Percentiles rank a stretch among this genome's conserved stretches.
Conservation (phyloP, 495 filamentous ascomycete genomes). For the Neurospora terricola region DNA sequence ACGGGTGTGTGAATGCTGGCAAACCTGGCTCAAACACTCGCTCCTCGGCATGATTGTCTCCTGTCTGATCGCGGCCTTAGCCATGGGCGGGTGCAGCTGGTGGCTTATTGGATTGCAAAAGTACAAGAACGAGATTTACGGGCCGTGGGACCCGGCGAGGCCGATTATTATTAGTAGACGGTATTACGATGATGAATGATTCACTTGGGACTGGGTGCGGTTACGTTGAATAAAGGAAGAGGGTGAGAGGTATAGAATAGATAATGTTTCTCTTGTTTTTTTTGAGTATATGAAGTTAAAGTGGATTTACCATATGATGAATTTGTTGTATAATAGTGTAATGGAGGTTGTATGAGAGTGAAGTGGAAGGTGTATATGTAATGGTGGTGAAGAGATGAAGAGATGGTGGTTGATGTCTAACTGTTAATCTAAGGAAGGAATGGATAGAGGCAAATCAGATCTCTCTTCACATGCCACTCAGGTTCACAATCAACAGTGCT, state of each 20-base stretch:
- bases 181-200: constrained; percentile 38
- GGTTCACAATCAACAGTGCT: neutral
- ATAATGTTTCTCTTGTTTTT: neutral
- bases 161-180: constrained; percentile 57
- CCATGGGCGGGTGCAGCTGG: constrained; percentile 92
- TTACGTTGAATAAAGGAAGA: neutral
- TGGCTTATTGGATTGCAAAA: constrained; percentile 96
- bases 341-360: neutral
- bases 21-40: constrained; percentile 27
- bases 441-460: neutral
- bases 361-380: neutral
- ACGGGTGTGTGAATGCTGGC: neutral
- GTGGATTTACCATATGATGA: neutral
- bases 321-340: neutral
- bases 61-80: constrained; percentile 51
- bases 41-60: constrained; percentile 65
- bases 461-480: neutral
- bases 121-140: constrained; percentile 98
- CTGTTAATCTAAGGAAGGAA: neutral
- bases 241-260: neutral
- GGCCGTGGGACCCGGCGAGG: constrained; percentile 93
- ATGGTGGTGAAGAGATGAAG: neutral
- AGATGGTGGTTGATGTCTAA: neutral
- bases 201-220: neutral
- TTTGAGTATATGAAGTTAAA: neutral